These are phyloP conservation scores for Spiraea crenata DNA, from an alignment of 331 rosid genomes.

Conservation along the genomic window DNA sequence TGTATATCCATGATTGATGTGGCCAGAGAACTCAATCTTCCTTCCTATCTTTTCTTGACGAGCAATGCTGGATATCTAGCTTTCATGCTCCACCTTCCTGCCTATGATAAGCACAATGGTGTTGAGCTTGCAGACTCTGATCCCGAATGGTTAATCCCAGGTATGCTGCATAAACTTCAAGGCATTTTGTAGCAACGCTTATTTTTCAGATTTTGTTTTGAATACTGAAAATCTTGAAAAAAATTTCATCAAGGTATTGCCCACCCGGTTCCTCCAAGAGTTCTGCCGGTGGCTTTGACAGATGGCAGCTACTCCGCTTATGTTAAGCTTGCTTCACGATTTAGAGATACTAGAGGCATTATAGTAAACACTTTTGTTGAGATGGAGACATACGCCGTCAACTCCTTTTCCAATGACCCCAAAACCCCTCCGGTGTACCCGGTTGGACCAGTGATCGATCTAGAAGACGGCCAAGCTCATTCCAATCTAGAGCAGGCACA, in stretches of 20 bases:
- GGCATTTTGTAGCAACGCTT: neutral
- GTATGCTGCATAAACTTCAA: neutral
- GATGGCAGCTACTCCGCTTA: constrained; percentile 21
- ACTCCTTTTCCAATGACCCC: constrained; percentile 21
- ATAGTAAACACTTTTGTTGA: constrained; percentile 47
- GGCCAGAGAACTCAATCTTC: constrained; percentile 16
- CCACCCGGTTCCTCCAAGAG: constrained; percentile 21
- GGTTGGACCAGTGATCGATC: constrained; percentile 56
- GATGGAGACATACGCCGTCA: constrained; percentile 36
- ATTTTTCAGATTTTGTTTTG: too few species aligned
- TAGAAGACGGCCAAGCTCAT: constrained; percentile 30
- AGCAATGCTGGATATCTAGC: constrained; percentile 15
- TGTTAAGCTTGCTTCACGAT: constrained; percentile 21
- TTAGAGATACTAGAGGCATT: constrained; percentile 49
- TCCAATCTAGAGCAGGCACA: constrained; percentile 41
- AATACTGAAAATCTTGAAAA: neutral
- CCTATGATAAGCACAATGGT: neutral
- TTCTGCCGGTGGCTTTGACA: constrained; percentile 19
- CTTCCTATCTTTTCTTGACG: constrained; percentile 23
- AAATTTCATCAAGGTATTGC: neutral
- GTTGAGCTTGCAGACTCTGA: neutral
- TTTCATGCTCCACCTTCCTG: constrained; percentile 14
- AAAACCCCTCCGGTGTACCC: constrained; percentile 47
- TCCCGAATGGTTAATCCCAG: constrained; percentile 16
- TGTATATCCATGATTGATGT: constrained; percentile 17